Base-by-base conservation (phyloP, 164 flowering plant species). In the Amborella trichopoda region DNA sequence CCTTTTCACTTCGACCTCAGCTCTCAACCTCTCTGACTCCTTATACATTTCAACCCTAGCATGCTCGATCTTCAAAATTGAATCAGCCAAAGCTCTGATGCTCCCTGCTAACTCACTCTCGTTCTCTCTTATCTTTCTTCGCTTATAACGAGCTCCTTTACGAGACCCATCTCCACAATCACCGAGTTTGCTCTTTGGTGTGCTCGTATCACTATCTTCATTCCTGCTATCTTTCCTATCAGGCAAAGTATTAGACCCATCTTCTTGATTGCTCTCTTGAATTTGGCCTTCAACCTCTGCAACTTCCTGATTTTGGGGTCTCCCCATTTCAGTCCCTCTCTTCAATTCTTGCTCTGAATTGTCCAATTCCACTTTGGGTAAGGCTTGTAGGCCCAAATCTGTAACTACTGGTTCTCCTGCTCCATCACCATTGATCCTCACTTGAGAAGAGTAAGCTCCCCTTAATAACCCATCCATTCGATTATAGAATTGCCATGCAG, bases 11-110 rank as follows among this genome's bases (percentile, higher is more conserved):
- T 84, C 94, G 1, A 84, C 77, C 50, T 84, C 86, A 1, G 61
- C 74, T 48, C 89, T 73, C 77, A 81, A 67, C 21, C 53, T 75
- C 69, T 84, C 89, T 16, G 82, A 39, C 47, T 84, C 82, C 50
- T 58, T 71, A 76, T 73, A 75, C 20, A 77, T 74, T 23, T 81
- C 94, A 76, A 77, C 68, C 32, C 89, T 70, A 23, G 74, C 68
- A 43, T 73, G 70, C 54, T 84, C 94, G 17, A 78, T 63, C 47
- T 75, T 65, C 58, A 73, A 60, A 52, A 84, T 62, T 0, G 65
- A 82, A 39, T 80, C 74, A 6, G 83, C 85, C 39, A 83, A 53
- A 82, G 77, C 72, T 40, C 77, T 33, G 1, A 84, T 72, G 68
- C 94, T 84, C 50, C 70, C 84, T 0, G 82, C 80, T 10, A 81